Evolutionary conservation across 31 red algal species (phyloP), one percentile per base, ranked within the genome.

Genomic region (Endocladia muricata): DNA sequence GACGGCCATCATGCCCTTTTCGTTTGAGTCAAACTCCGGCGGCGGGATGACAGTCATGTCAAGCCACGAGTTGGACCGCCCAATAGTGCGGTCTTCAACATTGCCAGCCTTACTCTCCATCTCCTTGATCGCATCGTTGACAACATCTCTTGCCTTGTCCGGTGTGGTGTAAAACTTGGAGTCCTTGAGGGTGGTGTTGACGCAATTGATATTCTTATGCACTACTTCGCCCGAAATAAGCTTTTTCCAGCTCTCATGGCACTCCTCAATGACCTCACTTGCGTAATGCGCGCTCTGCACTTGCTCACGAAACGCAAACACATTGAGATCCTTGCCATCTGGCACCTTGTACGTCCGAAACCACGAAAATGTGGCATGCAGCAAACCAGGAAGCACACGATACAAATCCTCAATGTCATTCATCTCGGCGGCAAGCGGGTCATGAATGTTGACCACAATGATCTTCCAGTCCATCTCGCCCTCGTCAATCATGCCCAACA

Each of bases 381-480:
- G 76, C 23, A 63, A 71, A 17, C 92, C 92, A 15, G 96, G 96
- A 59, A 90, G 84, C 29, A 78, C 40, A 31, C 25, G 32, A 55
- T 99, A 89, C 30, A 91, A 70, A 82, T 99, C 96, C 21, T 38
- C 84, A 54, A 99, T 84, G 41, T 85, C 73, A 58, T 90, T 92
- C 35, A 99, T 71, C 37, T 71, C 55, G 1, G 28, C 41, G 2
- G 96, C 91, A 37, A 70, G 68, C 40, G 84, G 84, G 60, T 99
- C 96, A 13, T 72, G 52, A 8, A 51, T 70, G 37, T 89, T 82
- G 77, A 99, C 89, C 25, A 78, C 92, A 58, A 99, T 71, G 28
- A 99, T 61, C 59, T 99, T 99, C 92, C 92, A 99, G 68, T 99
- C 96, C 60, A 88, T 83, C 74, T 99, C 96, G 21, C 91, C 96